phyloP scores from a whole-genome alignment of 768 basidiomycete species.

The Boletus pseudo-olivaceus region DNA sequence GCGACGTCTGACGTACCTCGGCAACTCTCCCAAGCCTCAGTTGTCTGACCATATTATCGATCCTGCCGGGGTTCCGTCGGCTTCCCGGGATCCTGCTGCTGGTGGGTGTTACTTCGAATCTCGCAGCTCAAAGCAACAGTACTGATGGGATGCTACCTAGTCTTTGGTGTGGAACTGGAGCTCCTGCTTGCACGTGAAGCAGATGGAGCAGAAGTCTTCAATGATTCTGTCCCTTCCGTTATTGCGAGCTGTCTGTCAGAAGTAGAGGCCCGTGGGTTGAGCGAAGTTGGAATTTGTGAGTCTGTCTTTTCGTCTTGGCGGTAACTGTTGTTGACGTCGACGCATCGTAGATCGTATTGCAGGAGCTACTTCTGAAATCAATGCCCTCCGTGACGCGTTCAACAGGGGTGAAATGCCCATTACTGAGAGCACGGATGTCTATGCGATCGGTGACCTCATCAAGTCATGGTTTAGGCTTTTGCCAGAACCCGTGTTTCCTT shows the following conservation, averaged over 20 bases:
- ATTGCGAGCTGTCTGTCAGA: slow-evolving; percentile 64
- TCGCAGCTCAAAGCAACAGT: not conserved
- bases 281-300: slow-evolving; percentile 82
- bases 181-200: slow-evolving; percentile 67
- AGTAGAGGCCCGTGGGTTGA: slow-evolving; percentile 72
- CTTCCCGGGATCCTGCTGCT: slow-evolving; percentile 70
- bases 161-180: slow-evolving; percentile 75
- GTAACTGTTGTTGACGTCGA: not conserved
- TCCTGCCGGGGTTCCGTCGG: slow-evolving; percentile 42
- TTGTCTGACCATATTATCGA: slow-evolving; percentile 71
- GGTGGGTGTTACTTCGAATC: slow-evolving; percentile 42
- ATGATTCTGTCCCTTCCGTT: slow-evolving; percentile 62
- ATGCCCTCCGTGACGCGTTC: slow-evolving; percentile 66
- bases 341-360: slow-evolving; percentile 68
- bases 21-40: slow-evolving; percentile 69
- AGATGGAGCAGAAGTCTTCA: slow-evolving; percentile 42
- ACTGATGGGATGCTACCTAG: slow-evolving; percentile 31
- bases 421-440: slow-evolving; percentile 61
- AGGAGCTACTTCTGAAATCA: slow-evolving; percentile 69
- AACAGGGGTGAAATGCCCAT: slow-evolving; percentile 71
- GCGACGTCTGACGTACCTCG: slow-evolving; percentile 77
- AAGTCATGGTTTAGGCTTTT: slow-evolving; percentile 85
- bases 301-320: slow-evolving; percentile 6
- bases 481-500: slow-evolving; percentile 76
- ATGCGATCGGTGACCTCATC: slow-evolving; percentile 78